Evolutionary conservation across 176 grass and related monocot genomes (phyloP).

Genomic region (Zoysia japonica): DNA sequence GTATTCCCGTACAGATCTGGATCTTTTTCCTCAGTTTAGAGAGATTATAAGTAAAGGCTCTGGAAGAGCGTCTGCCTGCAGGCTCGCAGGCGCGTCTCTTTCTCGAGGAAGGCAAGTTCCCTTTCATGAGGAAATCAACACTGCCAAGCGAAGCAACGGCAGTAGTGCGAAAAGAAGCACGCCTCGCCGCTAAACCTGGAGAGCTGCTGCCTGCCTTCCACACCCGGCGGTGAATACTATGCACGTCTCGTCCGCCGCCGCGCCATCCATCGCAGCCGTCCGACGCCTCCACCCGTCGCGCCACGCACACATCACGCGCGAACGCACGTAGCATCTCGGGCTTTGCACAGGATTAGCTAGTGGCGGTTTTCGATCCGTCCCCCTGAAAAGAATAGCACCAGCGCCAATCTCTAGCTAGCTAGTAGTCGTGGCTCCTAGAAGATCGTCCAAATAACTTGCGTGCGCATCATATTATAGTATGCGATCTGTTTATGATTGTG

Average conservation of each 20-base stretch:
- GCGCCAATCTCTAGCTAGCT: conserved; percentile 50
- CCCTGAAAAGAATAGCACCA: neutral
- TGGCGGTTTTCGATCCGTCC: too few species aligned
- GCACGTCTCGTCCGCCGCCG: conserved; percentile 45
- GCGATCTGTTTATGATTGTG: conserved; percentile 2
- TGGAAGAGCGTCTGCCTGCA: neutral
- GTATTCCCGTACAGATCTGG: conserved; percentile 47
- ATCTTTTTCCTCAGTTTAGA: conserved; percentile 27
- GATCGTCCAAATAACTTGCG: neutral
- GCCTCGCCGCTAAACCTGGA: conserved; percentile 49
- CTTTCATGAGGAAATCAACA: conserved; percentile 53
- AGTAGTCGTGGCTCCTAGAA: neutral
- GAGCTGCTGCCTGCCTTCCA: neutral
- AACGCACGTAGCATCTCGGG: conserved; percentile 6
- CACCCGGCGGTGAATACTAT: too few species aligned
- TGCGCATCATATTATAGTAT: neutral
- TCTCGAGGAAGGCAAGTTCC: conserved; percentile 58
- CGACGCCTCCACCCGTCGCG: conserved; percentile 18
- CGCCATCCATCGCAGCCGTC: conserved; percentile 25
- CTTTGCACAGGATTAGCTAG: conserved; percentile 11
- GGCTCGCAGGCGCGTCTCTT: conserved; percentile 46
- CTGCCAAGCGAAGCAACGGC: conserved; percentile 62
- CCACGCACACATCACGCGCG: neutral
- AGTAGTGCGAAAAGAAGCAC: conserved; percentile 55
- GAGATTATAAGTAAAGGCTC: too few species aligned